Evolutionary conservation across 176 grass and related monocot species (phyloP).

Genomic region (Avena eriantha): DNA sequence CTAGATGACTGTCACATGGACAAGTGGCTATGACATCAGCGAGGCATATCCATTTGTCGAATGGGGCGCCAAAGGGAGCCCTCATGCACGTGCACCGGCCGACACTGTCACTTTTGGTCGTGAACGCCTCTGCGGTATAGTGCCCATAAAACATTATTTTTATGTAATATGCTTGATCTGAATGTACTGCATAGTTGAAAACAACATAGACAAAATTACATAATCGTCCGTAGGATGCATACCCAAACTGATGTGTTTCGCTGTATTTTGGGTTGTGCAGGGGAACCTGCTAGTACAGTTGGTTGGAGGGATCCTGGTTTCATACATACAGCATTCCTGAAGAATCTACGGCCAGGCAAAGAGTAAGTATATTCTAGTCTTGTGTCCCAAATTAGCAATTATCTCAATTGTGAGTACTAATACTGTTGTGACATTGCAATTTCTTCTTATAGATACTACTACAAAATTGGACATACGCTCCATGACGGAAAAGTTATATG

Average conservation of each 20-base stretch:
- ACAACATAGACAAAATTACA: neutral
- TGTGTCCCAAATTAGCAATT: neutral
- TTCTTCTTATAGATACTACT: conserved; percentile 63
- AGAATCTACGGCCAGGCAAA: conserved; percentile 76
- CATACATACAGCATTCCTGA: conserved; percentile 85
- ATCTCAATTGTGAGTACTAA: neutral
- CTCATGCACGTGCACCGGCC: conserved; percentile 47
- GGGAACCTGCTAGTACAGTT: conserved; percentile 79
- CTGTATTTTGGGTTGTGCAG: conserved; percentile 40
- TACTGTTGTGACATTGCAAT: conserved; percentile 2
- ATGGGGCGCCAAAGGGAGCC: conserved; percentile 65
- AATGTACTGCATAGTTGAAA: neutral
- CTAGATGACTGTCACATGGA: conserved; percentile 98
- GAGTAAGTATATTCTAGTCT: conserved; percentile 48
- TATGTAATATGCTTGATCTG: neutral
- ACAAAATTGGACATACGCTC: conserved; percentile 70
- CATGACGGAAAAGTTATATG: conserved; percentile 57
- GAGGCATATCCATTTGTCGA: conserved; percentile 91
- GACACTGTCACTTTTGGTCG: conserved; percentile 76
- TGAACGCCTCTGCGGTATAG: conserved; percentile 76
- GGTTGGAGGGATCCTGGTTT: conserved; percentile 98
- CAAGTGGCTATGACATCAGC: conserved; percentile 74
- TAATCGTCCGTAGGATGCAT: neutral
- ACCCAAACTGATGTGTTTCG: neutral
- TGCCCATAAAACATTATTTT: neutral